Conservation (phyloP, 1,284 basidiomycete genomes). For the Farysia itapuensis region DNA sequence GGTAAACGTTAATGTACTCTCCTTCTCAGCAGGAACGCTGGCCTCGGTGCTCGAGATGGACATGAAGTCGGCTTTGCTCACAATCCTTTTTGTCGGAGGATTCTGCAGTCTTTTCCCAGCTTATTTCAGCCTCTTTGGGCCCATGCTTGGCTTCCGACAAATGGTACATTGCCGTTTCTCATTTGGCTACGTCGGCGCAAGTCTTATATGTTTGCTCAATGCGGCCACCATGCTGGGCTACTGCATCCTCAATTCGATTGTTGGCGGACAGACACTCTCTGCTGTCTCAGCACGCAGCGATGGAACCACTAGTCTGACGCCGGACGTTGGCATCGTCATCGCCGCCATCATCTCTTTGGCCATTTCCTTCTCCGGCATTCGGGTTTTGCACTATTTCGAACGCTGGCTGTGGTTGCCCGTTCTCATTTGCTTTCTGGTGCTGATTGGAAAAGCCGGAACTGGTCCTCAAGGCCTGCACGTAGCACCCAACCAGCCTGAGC, state of each 20-base stretch:
- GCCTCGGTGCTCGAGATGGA: slow-evolving; percentile 66
- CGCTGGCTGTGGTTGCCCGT: slow-evolving; percentile 77
- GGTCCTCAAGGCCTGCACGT: slow-evolving; percentile 65
- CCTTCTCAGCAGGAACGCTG: slow-evolving; percentile 68
- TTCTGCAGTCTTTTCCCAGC: slow-evolving; percentile 57
- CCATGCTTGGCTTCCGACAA: slow-evolving; percentile 68
- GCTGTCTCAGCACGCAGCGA: slow-evolving; percentile 57
- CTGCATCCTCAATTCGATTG: slow-evolving; percentile 68
- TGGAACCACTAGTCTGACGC: slow-evolving; percentile 47
- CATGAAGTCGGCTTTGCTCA: slow-evolving; percentile 61
- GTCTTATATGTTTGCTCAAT: slow-evolving; percentile 65
- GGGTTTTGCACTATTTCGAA: slow-evolving; percentile 71
- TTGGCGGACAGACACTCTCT: slow-evolving; percentile 62
- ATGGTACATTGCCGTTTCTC: slow-evolving; percentile 66
- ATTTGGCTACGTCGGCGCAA: slow-evolving; percentile 67
- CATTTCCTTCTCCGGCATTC: slow-evolving; percentile 78
- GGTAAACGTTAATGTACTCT: slow-evolving; percentile 58
- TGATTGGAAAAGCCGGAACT: slow-evolving; percentile 65
- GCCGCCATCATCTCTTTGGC: slow-evolving; percentile 75
- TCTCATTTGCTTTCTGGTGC: slow-evolving; percentile 68
- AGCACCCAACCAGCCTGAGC: slow-evolving; percentile 63
- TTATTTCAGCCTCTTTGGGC: slow-evolving; percentile 63
- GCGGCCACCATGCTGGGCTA: slow-evolving; percentile 47
- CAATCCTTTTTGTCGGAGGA: slow-evolving; percentile 59
- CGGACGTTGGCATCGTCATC: slow-evolving; percentile 80